A percentile compares a stretch with the other conserved stretches of the same genome.
These are phyloP conservation scores for Tricholomella constricta DNA, from an alignment of 768 basidiomycete genomes.

Conservation along the genomic window DNA sequence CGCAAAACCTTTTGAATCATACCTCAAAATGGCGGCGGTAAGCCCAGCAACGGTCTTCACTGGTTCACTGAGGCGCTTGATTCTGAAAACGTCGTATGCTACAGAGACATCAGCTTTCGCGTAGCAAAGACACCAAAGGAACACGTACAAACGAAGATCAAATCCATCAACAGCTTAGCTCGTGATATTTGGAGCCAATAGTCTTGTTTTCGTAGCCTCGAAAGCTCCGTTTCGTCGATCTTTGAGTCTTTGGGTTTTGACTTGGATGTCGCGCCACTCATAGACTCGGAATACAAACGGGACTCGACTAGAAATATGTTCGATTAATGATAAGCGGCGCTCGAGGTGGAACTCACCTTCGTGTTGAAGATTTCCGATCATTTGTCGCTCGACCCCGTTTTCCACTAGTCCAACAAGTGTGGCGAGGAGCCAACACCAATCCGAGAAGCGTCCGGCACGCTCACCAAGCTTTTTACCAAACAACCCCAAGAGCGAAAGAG, in stretches of 20 bases:
- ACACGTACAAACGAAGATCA: slow-evolving; percentile 80
- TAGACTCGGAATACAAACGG: slow-evolving; percentile 72
- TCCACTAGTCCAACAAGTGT: slow-evolving; percentile 83
- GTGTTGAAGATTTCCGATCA: slow-evolving; percentile 63
- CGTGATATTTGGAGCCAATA: slow-evolving; percentile 76
- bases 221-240: slow-evolving; percentile 70
- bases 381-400: slow-evolving; percentile 76
- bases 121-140: slow-evolving; percentile 16
- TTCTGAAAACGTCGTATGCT: slow-evolving; percentile 81
- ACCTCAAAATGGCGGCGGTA: slow-evolving; percentile 75
- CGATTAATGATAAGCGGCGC: neutral
- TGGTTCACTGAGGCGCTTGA: slow-evolving; percentile 60
- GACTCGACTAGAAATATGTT: slow-evolving; percentile 55
- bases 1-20: slow-evolving; percentile 13
- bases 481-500: slow-evolving; percentile 72
- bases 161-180: slow-evolving; percentile 77
- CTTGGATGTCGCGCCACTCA: slow-evolving; percentile 69
- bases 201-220: slow-evolving; percentile 66
- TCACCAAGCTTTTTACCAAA: slow-evolving; percentile 64
- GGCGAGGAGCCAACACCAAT: slow-evolving; percentile 86
- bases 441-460: slow-evolving; percentile 71
- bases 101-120: slow-evolving; percentile 10
- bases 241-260: slow-evolving; percentile 60
- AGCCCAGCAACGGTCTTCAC: slow-evolving; percentile 71
- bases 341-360: slow-evolving; percentile 48